Conservation (phyloP, 768 basidiomycete species). For the Xerocomellus amylosporus region DNA sequence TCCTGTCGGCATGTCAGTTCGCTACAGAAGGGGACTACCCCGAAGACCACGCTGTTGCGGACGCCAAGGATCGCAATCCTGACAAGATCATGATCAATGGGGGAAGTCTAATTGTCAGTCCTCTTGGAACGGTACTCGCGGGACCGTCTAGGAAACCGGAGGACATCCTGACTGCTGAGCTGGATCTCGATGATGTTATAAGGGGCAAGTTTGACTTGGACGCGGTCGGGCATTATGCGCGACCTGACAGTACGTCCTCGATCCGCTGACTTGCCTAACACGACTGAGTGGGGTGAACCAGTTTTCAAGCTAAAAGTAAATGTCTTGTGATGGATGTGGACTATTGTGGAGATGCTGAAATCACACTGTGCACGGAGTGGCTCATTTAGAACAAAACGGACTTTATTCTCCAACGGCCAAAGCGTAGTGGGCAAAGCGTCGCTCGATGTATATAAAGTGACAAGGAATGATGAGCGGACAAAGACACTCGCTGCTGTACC, state of each 20-base stretch:
- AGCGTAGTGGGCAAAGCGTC: conserved; percentile 12
- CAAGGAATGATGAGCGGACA: background rate
- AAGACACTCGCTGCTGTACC: background rate
- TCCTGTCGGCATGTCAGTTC: conserved; percentile 61
- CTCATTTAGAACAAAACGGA: conserved; percentile 10
- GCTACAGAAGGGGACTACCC: conserved; percentile 55
- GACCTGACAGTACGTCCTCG: conserved; percentile 48
- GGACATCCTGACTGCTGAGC: conserved; percentile 53
- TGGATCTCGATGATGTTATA: conserved; percentile 56
- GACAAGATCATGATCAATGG: conserved; percentile 59
- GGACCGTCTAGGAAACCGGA: conserved; percentile 55
- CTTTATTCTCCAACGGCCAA: conserved; percentile 12
- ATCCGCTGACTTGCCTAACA: background rate
- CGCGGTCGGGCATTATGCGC: conserved; percentile 57
- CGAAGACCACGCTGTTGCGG: conserved; percentile 41
- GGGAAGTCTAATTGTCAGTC: conserved; percentile 58
- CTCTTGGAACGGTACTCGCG: conserved; percentile 55
- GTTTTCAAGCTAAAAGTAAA: conserved; percentile 29
- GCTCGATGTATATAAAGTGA: conserved; percentile 26
- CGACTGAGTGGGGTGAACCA: conserved; percentile 12
- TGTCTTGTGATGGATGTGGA: background rate
- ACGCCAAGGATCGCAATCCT: conserved; percentile 36
- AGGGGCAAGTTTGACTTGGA: conserved; percentile 65
- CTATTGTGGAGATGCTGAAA: background rate
- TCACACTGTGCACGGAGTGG: background rate